phyloP scores from a whole-genome alignment of 2,329 filamentous ascomycete species.

The Trichoderma afroharzianum region DNA sequence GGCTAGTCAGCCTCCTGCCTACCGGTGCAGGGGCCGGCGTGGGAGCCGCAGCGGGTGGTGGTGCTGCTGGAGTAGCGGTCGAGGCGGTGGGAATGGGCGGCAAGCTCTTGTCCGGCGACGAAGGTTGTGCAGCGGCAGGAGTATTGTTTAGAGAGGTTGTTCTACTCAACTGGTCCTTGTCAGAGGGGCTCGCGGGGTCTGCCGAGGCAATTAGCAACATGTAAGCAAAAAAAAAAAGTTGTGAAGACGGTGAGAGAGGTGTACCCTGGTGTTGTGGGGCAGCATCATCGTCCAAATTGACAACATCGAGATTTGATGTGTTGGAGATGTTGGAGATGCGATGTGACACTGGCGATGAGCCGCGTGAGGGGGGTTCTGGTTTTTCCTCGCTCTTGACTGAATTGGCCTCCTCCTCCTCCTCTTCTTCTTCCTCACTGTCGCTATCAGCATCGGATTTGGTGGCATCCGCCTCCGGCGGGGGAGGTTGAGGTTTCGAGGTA shows the following conservation, averaged over 20 bases:
- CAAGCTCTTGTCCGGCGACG: slow-evolving; percentile 48
- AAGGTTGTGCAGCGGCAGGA: slow-evolving; percentile 67
- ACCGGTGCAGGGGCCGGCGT: slow-evolving; percentile 30
- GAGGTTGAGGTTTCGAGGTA: slow-evolving; percentile 31
- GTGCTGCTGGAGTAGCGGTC: slow-evolving; percentile 26
- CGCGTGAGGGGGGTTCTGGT: slow-evolving; percentile 25
- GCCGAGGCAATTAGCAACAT: slow-evolving; percentile 19
- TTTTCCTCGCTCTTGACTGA: slow-evolving; percentile 22
- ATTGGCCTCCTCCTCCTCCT: slow-evolving; percentile 4
- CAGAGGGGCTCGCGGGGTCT: slow-evolving; percentile 33
- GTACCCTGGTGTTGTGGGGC: slow-evolving; percentile 34
- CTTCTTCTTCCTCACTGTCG: slow-evolving; percentile 17
- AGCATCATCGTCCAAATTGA: slow-evolving; percentile 63
- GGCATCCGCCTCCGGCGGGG: slow-evolving; percentile 10
- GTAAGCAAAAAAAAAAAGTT: neutral
- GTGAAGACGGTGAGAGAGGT: slow-evolving; percentile 5
- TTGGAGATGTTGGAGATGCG: slow-evolving; percentile 47
- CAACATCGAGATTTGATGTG: slow-evolving; percentile 52
- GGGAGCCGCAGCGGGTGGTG: slow-evolving; percentile 30
- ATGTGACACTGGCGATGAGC: slow-evolving; percentile 40
- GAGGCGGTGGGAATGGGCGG: slow-evolving; percentile 34
- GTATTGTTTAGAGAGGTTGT: slow-evolving; percentile 67
- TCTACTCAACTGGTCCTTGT: slow-evolving; percentile 46
- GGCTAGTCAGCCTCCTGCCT: slow-evolving; percentile 74
- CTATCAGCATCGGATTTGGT: slow-evolving; percentile 21